A percentile compares a stretch with the other conserved stretches of the same genome.
phyloP scores from a whole-genome alignment of 2,329 filamentous ascomycete species.

The Aaosphaeria pasadenensis region DNA sequence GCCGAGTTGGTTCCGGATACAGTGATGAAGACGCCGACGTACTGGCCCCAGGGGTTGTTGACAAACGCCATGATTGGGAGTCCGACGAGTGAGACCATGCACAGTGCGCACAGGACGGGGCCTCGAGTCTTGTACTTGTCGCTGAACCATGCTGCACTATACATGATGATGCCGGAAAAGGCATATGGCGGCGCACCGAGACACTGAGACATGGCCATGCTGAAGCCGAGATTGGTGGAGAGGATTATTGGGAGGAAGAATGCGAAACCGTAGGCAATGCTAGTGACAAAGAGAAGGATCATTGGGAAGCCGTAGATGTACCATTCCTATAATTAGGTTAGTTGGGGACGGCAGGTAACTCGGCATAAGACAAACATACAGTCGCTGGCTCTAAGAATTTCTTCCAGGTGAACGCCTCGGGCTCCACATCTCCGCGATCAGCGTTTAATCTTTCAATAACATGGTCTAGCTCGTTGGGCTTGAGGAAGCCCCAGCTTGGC shows the following conservation, averaged over 20 bases:
- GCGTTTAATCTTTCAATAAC: constrained; percentile 20
- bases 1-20: constrained; percentile 15
- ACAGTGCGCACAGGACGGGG: constrained; percentile 20
- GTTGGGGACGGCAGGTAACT: neutral
- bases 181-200: constrained; percentile 24
- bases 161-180: constrained; percentile 19
- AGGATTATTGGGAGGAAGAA: constrained; percentile 28
- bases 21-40: constrained; percentile 25
- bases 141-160: constrained; percentile 18
- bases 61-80: constrained; percentile 24
- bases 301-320: constrained; percentile 22
- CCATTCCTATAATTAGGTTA: constrained; percentile 6
- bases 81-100: constrained; percentile 16
- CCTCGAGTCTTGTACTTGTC: constrained; percentile 23
- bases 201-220: constrained; percentile 20
- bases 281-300: constrained; percentile 19
- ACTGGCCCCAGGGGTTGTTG: constrained; percentile 16
- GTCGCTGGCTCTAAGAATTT: constrained; percentile 14
- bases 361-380: neutral
- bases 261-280: constrained; percentile 20
- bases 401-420: constrained; percentile 16
- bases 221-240: constrained; percentile 18
- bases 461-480: constrained; percentile 12
- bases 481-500: constrained; percentile 18
- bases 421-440: constrained; percentile 21